Base-by-base conservation (phyloP, 2,329 filamentous ascomycete genomes). In the Clonostachys rosea region DNA sequence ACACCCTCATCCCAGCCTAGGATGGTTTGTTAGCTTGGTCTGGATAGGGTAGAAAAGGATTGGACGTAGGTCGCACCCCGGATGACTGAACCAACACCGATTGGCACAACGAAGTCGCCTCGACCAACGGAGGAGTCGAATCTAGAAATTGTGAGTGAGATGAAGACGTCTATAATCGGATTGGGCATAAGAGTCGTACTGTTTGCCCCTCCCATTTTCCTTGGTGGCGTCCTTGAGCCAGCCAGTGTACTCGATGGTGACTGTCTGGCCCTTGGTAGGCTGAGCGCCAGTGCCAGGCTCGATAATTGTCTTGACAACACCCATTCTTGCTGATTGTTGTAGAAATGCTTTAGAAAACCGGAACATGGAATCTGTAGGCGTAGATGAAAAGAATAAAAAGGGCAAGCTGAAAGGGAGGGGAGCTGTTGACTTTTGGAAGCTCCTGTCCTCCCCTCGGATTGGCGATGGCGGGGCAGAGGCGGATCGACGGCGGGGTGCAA, bases 231-330 rank as follows among this genome's bases (percentile, higher is more conserved):
- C 85, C 70, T 86, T 87, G 53, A 97, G 78, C 71, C 76, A 96
- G 59, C 94, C 94, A 40, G 87, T 94, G 78, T 97, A 97, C 71
- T 94, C 83, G 63, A 97, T 95, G 61, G 79, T 81, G 61, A 97
- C 89, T 24, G 71, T 81, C 65, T 96, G 83, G 55, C 89, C 87
- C 14, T 62, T 59, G 54, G 69, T 62, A 49, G 92, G 88, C 54
- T 68, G 73, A 59, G 82, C 65, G 48, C 76, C 75, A 59, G 78
- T 76, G 60, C 92, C 91, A 52, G 78, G 67, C 35, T 69, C 61
- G 57, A 84, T 65, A 53, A 79, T 68, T 44, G 75, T 78, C 76
- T 90, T 95, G 50, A 74, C 78, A 60, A 96, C 88, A 66, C 78
- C 85, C 87, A 91, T 91, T 46, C 34, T 35, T 30, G 24, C 24